Base-by-base conservation (phyloP, 305 asterid genomes). In the Plantago coronopus region DNA sequence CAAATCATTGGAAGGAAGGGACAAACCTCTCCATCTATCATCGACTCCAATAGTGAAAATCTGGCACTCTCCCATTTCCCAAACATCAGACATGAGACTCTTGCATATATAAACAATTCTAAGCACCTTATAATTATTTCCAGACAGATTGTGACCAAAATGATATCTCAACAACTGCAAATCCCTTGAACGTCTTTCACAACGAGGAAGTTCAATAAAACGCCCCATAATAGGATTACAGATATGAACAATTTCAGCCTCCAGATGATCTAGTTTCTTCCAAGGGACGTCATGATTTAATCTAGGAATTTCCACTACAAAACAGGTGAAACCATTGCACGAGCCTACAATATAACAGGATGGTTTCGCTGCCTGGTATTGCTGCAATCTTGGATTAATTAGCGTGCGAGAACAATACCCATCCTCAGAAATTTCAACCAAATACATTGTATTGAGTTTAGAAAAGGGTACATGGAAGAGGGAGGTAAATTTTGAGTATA, bases 31-130 rank as follows among this genome's bases (percentile, higher is more conserved):
- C 58, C 58, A 53, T 8, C 2, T 4, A 1, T 53, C 17, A 53
- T 53, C 58, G 13, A 53, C 58, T 25, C 58, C 58, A 15, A 53
- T 12, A 2, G 58, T 53, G 58, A 53, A 25, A 23, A 53, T 53
- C 18, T 53, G 40, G n/a, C 40, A 53, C 27, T 22, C 19, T 4
- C 14, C 16, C 14, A 23, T 12, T 15, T 3, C 13, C 7, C 15
- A 6, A 23, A 17, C 1, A 53, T 53, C 40, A 25, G 1, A 14
- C 13, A 8, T 1, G 27, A 19, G n/a, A n/a, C n/a, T n/a, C n/a
- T n/a, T n/a, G n/a, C n/a, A 53, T 15, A 12, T 25, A 23, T 13
- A 22, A 50, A 9, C 56, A 50, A 50, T 9, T 21, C 34, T 50
- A n/a, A 50, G n/a, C n/a, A 50, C 56, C 34, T 50, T 50, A 21